Conservation (phyloP, 106 monocot genomes). For the Ottelia alismoides region DNA sequence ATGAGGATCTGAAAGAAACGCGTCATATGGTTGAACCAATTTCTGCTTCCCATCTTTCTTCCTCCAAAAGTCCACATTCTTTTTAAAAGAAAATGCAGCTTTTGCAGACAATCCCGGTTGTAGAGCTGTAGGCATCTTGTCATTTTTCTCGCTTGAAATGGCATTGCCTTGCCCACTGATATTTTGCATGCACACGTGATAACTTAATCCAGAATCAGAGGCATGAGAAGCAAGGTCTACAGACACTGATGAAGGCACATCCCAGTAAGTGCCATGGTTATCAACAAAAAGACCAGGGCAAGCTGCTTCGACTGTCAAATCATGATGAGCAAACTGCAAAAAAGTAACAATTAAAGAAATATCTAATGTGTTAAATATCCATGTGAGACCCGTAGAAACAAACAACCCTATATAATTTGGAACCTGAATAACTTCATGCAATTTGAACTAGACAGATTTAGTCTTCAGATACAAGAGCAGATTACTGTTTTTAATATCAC, state of each 20-base stretch:
- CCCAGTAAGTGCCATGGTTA: slow-evolving; percentile 72
- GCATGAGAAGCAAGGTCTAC: slow-evolving; percentile 67
- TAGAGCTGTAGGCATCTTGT: slow-evolving; percentile 39
- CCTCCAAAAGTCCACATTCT: slow-evolving; percentile 63
- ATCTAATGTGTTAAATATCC: too few species aligned
- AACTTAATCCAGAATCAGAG: slow-evolving; percentile 51
- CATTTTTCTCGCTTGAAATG: slow-evolving; percentile 25
- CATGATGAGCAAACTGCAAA: slow-evolving; percentile 73
- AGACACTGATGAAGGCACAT: slow-evolving; percentile 67
- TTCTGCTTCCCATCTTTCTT: slow-evolving; percentile 71
- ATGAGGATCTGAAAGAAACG: slow-evolving; percentile 76
- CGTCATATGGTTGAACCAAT: slow-evolving; percentile 92
- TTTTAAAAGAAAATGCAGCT: slow-evolving; percentile 65
- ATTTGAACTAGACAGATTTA: too few species aligned
- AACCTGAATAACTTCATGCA: too few species aligned
- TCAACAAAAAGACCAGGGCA: slow-evolving; percentile 85
- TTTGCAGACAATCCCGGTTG: slow-evolving; percentile 83
- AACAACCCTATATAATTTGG: too few species aligned
- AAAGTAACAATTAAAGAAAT: too few species aligned
- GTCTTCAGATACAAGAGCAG: too few species aligned
- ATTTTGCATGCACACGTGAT: slow-evolving; percentile 78
- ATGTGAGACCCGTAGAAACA: too few species aligned
- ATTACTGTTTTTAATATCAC: too few species aligned
- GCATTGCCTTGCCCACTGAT: slow-evolving; percentile 70
- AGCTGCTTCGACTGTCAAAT: slow-evolving; percentile 65